A percentile compares a stretch with the other conserved stretches of the same genome.
phyloP scores from a whole-genome alignment of 1,284 basidiomycete species.

The Ustilago shanxiensis region DNA sequence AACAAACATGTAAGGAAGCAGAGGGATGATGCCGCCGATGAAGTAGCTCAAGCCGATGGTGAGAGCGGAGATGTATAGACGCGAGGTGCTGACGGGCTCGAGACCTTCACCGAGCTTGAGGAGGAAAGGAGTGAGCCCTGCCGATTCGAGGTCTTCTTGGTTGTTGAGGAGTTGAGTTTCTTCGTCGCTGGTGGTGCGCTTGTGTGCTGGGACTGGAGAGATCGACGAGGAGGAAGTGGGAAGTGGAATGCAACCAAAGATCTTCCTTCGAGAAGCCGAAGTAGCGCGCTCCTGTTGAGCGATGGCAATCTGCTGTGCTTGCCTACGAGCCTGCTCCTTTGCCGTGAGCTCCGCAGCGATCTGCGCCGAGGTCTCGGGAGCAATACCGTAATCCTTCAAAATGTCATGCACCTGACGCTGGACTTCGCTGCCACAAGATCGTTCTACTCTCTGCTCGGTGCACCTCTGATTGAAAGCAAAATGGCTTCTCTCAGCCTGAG shows the following conservation, averaged over 20 bases:
- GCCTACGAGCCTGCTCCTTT: conserved; percentile 26
- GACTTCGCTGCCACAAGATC: conserved; percentile 92
- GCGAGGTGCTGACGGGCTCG: conserved; percentile 59
- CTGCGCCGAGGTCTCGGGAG: conserved; percentile 81
- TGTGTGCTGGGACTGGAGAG: conserved; percentile 14
- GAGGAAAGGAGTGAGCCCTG: conserved; percentile 63
- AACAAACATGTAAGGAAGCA: conserved; percentile 64
- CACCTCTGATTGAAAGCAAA: conserved; percentile 48
- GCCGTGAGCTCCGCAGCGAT: conserved; percentile 75
- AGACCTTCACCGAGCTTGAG: conserved; percentile 60
- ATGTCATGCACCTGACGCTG: conserved; percentile 92
- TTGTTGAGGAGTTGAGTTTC: conserved; percentile 26
- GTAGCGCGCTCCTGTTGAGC: conserved; percentile 7
- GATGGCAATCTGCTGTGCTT: conserved; percentile 11
- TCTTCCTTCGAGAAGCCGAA: conserved; percentile 12
- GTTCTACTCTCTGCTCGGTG: conserved; percentile 80
- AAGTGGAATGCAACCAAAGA: conserved; percentile 44
- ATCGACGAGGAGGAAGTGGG: conserved; percentile 17
- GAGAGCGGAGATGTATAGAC: conserved; percentile 58
- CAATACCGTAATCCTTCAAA: conserved; percentile 87
- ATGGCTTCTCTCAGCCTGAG: conserved; percentile 94
- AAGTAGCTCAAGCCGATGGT: conserved; percentile 63
- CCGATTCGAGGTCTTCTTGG: conserved; percentile 31
- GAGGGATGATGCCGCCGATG: conserved; percentile 60
- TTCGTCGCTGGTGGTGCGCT: conserved; percentile 19